Evolutionary conservation across 1,139 yeast genomes (phyloP).

Genomic region (Waltiozyma solani): DNA sequence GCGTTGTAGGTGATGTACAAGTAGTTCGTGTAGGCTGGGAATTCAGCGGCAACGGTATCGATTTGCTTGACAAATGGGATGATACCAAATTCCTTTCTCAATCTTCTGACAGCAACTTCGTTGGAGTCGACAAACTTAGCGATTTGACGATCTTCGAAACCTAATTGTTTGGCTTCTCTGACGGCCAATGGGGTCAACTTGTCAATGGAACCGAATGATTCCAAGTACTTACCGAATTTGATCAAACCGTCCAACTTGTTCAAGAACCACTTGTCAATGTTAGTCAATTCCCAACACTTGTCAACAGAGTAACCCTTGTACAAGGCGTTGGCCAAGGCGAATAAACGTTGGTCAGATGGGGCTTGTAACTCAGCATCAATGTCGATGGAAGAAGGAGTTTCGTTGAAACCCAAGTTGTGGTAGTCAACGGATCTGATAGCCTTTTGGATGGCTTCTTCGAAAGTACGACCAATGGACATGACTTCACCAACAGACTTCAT

Average conservation of each 20-base stretch:
- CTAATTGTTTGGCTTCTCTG: conserved; percentile 90
- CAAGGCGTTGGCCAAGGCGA: conserved; percentile 92
- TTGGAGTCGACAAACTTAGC: conserved; percentile 85
- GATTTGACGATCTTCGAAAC: conserved; percentile 95
- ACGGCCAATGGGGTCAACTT: conserved; percentile 57
- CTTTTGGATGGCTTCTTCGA: conserved; percentile 96
- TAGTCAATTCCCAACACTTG: conserved; percentile 84
- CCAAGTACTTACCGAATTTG: conserved; percentile 53
- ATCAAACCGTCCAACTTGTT: conserved; percentile 72
- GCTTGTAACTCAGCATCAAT: conserved; percentile 87
- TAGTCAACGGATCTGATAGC: conserved; percentile 96
- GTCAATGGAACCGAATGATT: conserved; percentile 44
- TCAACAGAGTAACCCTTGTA: conserved; percentile 85
- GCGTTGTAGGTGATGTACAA: conserved; percentile 95
- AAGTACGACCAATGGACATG: conserved; percentile 95
- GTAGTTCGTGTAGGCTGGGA: conserved; percentile 95
- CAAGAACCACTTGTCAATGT: conserved; percentile 95
- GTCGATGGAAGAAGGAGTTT: conserved; percentile 81
- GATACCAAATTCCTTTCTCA: conserved; percentile 82
- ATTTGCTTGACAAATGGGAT: conserved; percentile 93
- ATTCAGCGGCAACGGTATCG: conserved; percentile 98
- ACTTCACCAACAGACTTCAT: conserved; percentile 99
- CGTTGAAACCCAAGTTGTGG: conserved; percentile 87
- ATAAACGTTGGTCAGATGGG: conserved; percentile 93
- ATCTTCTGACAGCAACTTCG: conserved; percentile 87